phyloP scores from a whole-genome alignment of 2,329 filamentous ascomycete genomes.

The Seiridium cupressi region DNA sequence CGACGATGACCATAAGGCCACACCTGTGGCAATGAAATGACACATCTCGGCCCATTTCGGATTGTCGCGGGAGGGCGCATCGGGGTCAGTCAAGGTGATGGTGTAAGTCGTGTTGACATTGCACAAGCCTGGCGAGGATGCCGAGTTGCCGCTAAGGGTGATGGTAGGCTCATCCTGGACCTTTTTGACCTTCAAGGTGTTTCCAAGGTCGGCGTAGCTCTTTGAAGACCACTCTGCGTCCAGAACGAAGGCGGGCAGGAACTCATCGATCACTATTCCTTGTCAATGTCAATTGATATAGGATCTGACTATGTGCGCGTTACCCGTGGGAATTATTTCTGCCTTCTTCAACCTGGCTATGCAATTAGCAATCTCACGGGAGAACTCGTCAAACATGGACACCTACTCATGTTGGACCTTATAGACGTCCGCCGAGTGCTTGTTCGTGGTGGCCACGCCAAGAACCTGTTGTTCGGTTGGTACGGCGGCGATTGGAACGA shows the following conservation, averaged over 20 bases:
- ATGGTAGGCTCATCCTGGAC: conserved; percentile 32
- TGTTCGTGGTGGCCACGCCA: not conserved
- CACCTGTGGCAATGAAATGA: conserved; percentile 40
- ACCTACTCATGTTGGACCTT: not conserved
- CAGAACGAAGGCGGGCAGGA: conserved; percentile 52
- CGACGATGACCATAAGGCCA: conserved; percentile 17
- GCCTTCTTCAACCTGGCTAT: conserved; percentile 24
- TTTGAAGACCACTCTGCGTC: conserved; percentile 44
- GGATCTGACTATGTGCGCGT: not conserved
- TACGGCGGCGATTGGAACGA: not conserved
- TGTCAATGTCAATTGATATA: not conserved
- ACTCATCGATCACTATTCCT: conserved; percentile 55
- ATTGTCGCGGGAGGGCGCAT: conserved; percentile 39
- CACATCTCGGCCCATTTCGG: conserved; percentile 45
- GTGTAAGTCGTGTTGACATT: conserved; percentile 23
- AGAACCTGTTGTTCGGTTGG: not conserved
- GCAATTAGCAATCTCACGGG: not conserved
- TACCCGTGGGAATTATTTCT: conserved; percentile 31
- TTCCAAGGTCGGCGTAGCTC: conserved; percentile 48
- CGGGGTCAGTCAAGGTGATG: conserved; percentile 39
- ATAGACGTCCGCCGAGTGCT: not conserved
- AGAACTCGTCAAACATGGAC: not conserved
- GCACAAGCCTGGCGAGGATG: conserved; percentile 6
- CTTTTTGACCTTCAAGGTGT: conserved; percentile 37
- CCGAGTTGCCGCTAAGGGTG: conserved; percentile 20